phyloP scores from a whole-genome alignment of 306 rosid genomes.

The Lablab purpureus region DNA sequence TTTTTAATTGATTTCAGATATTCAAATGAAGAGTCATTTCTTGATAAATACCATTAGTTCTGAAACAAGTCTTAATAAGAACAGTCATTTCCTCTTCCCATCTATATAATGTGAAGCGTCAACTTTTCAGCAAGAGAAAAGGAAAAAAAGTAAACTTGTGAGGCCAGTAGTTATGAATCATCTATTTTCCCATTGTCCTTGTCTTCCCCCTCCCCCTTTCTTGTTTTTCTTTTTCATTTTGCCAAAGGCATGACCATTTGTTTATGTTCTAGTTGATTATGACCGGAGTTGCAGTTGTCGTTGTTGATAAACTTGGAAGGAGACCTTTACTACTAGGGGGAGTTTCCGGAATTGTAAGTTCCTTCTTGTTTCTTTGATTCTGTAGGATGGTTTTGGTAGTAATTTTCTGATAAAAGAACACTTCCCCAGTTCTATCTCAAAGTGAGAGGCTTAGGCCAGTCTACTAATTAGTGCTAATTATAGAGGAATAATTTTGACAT shows the following conservation, averaged over 20 bases:
- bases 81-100: conserved; percentile 3
- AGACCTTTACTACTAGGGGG: conserved; percentile 95
- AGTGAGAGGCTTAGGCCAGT: not conserved
- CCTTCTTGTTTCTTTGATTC: conserved; percentile 34
- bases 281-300: conserved; percentile 89
- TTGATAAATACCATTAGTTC: not conserved
- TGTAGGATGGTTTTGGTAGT: conserved; percentile 29
- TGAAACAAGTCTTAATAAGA: conserved; percentile 11
- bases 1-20: conserved; percentile 13
- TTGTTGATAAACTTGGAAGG: conserved; percentile 92
- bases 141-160: not conserved
- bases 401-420: conserved; percentile 13
- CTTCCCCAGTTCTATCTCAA: conserved; percentile 36
- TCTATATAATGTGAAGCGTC: not conserved
- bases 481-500: conserved; percentile 17
- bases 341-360: conserved; percentile 88
- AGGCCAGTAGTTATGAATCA: not conserved
- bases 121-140: not conserved
- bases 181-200: conserved; percentile 21
- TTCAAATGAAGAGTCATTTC: conserved; percentile 33
- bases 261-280: conserved; percentile 71
- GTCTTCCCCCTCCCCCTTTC: not conserved
- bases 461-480: not conserved
- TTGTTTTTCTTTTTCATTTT: not conserved
- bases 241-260: not conserved